These are phyloP conservation scores for Backusella morwellensis DNA, from an alignment of 192 early-diverging fungal genomes.

Conservation along the genomic window DNA sequence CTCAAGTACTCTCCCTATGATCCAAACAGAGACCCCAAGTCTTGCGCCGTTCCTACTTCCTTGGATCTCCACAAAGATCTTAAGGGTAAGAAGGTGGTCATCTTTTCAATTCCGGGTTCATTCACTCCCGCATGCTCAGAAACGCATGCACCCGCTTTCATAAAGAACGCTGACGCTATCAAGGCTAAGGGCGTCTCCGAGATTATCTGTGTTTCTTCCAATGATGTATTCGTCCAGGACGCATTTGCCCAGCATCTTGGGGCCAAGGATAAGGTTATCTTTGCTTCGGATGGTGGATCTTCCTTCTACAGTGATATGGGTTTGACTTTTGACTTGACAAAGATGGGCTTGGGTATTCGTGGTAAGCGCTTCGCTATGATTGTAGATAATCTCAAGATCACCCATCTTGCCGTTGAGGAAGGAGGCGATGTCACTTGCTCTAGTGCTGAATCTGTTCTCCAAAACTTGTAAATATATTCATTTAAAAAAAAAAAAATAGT, in stretches of 20 bases:
- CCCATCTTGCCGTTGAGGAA: constrained; percentile 51
- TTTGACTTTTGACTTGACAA: constrained; percentile 53
- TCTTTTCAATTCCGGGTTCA: constrained; percentile 58
- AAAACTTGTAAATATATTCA: constrained; percentile 14
- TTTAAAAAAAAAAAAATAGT: not conserved
- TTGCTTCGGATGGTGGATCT: constrained; percentile 50
- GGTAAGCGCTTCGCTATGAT: constrained; percentile 55
- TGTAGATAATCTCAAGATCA: constrained; percentile 49
- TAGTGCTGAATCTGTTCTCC: constrained; percentile 17
- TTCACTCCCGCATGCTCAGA: constrained; percentile 65
- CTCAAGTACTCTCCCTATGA: constrained; percentile 33
- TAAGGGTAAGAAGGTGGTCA: constrained; percentile 58
- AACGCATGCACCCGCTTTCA: constrained; percentile 53
- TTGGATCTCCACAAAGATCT: constrained; percentile 38
- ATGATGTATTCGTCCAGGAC: constrained; percentile 63
- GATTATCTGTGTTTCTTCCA: constrained; percentile 45
- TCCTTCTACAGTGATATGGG: constrained; percentile 52
- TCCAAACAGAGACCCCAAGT: constrained; percentile 6
- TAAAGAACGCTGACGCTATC: constrained; percentile 41
- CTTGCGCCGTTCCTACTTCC: constrained; percentile 22
- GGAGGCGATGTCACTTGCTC: constrained; percentile 14
- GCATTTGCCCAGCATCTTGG: constrained; percentile 45
- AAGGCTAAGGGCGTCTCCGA: constrained; percentile 54
- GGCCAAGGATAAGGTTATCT: constrained; percentile 45
- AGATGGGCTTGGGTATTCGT: constrained; percentile 50